Base-by-base conservation (phyloP, 768 basidiomycete species). In the Psilocybe cyanescens region DNA sequence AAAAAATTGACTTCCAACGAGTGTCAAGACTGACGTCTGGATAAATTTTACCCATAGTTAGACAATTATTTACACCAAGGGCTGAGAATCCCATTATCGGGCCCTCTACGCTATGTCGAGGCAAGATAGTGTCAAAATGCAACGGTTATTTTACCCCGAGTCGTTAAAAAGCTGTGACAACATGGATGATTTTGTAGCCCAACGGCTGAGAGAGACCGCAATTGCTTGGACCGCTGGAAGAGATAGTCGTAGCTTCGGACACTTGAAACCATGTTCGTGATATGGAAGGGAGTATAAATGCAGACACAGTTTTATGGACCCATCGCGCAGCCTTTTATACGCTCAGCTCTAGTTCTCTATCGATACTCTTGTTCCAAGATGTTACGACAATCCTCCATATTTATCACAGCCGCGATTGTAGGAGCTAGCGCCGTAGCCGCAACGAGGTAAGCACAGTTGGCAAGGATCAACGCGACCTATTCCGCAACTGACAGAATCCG, bases 381-480 rank as follows among this genome's bases (percentile, higher is more conserved):
- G 58, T 29, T 64, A 11, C 50, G 17, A 12, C 39, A 33, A n/a
- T 46, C 30, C 33, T 57, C 53, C 28, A 64, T 44, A 29, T 8
- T 56, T 24, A 41, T 60, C 7, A 39, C 53, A n/a, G 48, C 29
- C 4, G 50, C 49, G 4, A 49, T 61, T 29, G 58, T 53, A 5
- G 58, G 41, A 8, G 55, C 24, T n/a, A 47, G 19, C 19, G 35
- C 39, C 37, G 57, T 53, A 29, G 59, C 62, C 8, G 62, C 53
- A 30, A 14, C 57, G 47, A 48, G 41, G 58, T 54, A 59, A 39
- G 62, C 28, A n/a, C 8, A 4, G 28, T 12, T 46, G 14, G 1
- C 14, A 52, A 41, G 41, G 14, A 45, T 16, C 8, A 4, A 3
- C 6, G 33, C 9, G 8, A 45, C 16, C 17, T n/a, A 33, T 16